A percentile compares a stretch with the other conserved stretches of the same genome.
Evolutionary conservation across 169 alveolate species (phyloP).

Genomic region (Eimeria acervulina): DNA sequence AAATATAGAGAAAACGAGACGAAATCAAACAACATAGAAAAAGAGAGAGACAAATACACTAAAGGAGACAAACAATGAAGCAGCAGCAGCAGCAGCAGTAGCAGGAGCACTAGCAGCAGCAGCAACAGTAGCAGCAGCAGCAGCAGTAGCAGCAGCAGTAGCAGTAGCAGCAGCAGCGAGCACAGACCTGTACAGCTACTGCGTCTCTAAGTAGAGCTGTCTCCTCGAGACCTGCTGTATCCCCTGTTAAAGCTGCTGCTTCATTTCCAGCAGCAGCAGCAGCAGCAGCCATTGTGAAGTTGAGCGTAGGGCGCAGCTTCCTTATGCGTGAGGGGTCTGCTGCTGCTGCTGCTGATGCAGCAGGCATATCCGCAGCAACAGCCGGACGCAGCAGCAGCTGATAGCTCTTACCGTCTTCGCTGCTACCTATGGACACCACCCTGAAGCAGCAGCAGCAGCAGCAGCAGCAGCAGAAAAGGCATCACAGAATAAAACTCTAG

Average conservation of each 20-base stretch:
- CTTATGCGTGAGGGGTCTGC: not conserved
- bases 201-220: not conserved
- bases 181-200: not conserved
- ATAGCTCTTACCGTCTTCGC: not conserved
- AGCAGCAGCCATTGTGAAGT: not conserved
- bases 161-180: not conserved
- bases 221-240: not conserved
- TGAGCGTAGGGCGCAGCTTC: not conserved
- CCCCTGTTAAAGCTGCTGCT: too few relatives aligned
- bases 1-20: too few relatives aligned
- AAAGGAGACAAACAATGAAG: too few relatives aligned
- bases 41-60: too few relatives aligned
- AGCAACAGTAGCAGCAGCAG: slow-evolving; percentile 25
- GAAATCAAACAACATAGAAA: too few relatives aligned
- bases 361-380: slow-evolving; percentile 5
- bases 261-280: slow-evolving; percentile 19
- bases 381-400: not conserved
- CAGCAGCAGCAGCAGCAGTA: not conserved
- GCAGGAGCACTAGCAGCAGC: slow-evolving; percentile 34
- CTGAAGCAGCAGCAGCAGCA: not conserved
- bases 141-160: slow-evolving; percentile 27
- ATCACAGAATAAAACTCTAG: too few relatives aligned
- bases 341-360: not conserved
- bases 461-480: not conserved
- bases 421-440: not conserved